Evolutionary conservation across 2,329 filamentous ascomycete species (phyloP).

Genomic region (Stemphylium vesicarium): DNA sequence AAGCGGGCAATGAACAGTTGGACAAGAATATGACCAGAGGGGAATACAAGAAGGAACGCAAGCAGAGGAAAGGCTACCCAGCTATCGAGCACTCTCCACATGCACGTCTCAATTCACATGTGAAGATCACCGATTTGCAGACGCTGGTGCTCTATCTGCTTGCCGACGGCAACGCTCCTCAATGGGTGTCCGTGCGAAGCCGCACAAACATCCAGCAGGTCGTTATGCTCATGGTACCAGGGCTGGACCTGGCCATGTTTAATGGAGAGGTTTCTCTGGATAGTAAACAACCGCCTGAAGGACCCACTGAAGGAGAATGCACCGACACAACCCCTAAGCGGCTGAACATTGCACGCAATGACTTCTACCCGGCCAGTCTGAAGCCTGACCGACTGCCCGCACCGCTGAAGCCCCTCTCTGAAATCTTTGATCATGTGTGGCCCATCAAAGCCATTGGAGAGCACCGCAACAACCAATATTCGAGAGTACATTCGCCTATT

Average conservation of each 20-base stretch:
- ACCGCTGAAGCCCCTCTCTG: constrained; percentile 67
- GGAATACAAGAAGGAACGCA: constrained; percentile 38
- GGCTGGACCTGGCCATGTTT: constrained; percentile 90
- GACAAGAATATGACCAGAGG: constrained; percentile 22
- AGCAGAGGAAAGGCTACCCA: constrained; percentile 43
- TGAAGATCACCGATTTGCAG: constrained; percentile 66
- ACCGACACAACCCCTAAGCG: constrained; percentile 32
- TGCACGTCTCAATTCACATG: constrained; percentile 60
- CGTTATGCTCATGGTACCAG: constrained; percentile 89
- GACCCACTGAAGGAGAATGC: constrained; percentile 10
- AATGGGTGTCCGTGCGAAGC: constrained; percentile 67
- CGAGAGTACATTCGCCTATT: constrained; percentile 83
- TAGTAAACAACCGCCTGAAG: not conserved
- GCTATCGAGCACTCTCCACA: constrained; percentile 60
- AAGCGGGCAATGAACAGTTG: constrained; percentile 3
- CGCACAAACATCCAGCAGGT: constrained; percentile 70
- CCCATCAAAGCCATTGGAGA: constrained; percentile 88
- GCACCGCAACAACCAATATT: constrained; percentile 66
- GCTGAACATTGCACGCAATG: constrained; percentile 53
- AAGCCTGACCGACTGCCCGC: constrained; percentile 50
- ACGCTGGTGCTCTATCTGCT: constrained; percentile 64
- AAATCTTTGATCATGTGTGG: constrained; percentile 89
- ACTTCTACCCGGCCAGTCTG: constrained; percentile 58
- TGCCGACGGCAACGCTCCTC: constrained; percentile 64
- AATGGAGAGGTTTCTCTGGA: constrained; percentile 56